Percentiles rank a stretch among this genome's conserved stretches.
Evolutionary conservation across 2,329 filamentous ascomycete species (phyloP).

Genomic region (Drechslerella stenobrocha): DNA sequence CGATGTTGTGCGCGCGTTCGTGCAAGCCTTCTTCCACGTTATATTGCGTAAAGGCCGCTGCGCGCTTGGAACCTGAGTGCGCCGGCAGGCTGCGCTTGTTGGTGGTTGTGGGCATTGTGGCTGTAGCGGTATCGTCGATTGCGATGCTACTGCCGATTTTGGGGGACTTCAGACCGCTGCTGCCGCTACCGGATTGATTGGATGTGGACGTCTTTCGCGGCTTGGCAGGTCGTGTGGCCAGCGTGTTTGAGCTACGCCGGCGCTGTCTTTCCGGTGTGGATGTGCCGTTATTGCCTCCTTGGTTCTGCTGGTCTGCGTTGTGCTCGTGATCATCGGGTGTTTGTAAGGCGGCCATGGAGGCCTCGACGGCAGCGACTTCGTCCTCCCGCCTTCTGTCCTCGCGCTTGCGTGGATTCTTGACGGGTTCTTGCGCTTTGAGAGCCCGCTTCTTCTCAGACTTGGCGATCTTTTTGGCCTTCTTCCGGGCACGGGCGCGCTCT

Average conservation of each 20-base stretch:
- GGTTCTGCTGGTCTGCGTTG: conserved; percentile 1
- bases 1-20: conserved; percentile 40
- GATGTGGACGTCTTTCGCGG: conserved; percentile 44
- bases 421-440: conserved; percentile 34
- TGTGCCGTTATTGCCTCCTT: conserved; percentile 14
- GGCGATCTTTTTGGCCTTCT: conserved; percentile 44
- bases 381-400: conserved; percentile 43
- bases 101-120: background rate
- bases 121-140: background rate
- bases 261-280: conserved; percentile 39
- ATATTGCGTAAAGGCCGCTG: conserved; percentile 33
- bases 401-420: conserved; percentile 40
- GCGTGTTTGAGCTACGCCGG: conserved; percentile 43
- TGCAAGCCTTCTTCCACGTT: conserved; percentile 46
- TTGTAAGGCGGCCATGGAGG: conserved; percentile 30
- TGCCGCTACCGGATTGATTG: conserved; percentile 23
- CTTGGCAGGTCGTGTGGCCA: conserved; percentile 27
- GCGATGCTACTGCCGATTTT: conserved; percentile 33
- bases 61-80: conserved; percentile 35
- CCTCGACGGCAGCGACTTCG: conserved; percentile 37
- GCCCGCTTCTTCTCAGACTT: conserved; percentile 41
- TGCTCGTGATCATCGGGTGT: conserved; percentile 21
- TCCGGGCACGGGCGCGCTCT: conserved; percentile 35
- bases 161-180: conserved; percentile 27
- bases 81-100: conserved; percentile 7